Base-by-base conservation (phyloP, 139 green algal genomes). In the Micromonas commoda region DNA sequence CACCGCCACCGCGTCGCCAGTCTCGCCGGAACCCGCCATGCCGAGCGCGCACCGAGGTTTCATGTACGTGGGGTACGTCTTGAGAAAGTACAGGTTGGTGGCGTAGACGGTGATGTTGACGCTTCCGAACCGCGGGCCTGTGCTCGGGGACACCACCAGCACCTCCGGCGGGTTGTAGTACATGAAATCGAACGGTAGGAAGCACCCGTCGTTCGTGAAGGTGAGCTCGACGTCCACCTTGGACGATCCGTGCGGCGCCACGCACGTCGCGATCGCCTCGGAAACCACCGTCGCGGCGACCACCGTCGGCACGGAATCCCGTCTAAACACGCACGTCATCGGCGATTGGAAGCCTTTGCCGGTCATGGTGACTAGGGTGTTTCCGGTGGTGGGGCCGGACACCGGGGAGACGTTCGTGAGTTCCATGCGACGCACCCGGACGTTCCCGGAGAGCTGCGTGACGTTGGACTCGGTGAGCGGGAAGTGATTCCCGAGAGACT, bases 21-120 rank as follows among this genome's bases (percentile, higher is more conserved):
- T 32, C 31, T 70, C 63, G 63, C 20, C 63, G 63, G 31, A 28
- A 16, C 31, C 63, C n/a, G 28, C 63, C 16, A 34, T 24, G 31
- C 31, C 31, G 28, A 37, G 28, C 63, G 28, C 31, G 28, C 31
- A 32, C 28, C 24, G 31, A 16, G 63, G 63, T 2, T 9, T 57
- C 45, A 16, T 57, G 45, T 57, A 57, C 45, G 45, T 23, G 9
- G 45, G 45, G 45, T 57, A 57, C 45, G 9, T 9, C 9, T 16
- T 29, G 13, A 68, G 28, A 32, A 35, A 68, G 60, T 68, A 32
- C 60, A 68, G 28, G 60, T 68, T 68, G 13, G 60, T 68, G 24
- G 60, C 60, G 24, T 29, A 35, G 19, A 68, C 60, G 6, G n/a
- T 68, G 60, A 68, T 32, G 6, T 19, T 23, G 60, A 6, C 5